phyloP scores from a whole-genome alignment of 2,329 filamentous ascomycete genomes.

The Emergomyces pasteurianus region DNA sequence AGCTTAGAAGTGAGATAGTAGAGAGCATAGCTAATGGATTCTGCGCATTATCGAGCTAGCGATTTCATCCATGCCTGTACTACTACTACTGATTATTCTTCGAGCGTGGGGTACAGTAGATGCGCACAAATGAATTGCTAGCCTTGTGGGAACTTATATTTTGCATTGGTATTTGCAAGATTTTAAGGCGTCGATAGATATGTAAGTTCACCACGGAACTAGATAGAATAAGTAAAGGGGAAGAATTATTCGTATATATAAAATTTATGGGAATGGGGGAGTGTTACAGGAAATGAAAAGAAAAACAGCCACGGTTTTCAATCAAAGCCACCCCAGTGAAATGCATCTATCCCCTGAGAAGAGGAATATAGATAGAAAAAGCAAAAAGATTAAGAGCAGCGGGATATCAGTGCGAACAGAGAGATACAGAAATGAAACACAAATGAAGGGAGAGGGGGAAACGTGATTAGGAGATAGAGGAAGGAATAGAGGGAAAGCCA shows the following conservation, averaged over 20 bases:
- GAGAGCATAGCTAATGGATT: no score
- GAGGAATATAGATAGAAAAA: not conserved
- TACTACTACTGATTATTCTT: not conserved
- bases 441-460: not conserved
- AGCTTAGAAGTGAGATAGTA: no score
- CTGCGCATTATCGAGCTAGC: not conserved
- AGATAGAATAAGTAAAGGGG: not conserved
- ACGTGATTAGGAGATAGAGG: not conserved
- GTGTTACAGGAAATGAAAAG: not conserved
- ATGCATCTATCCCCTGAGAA: slow-evolving; percentile 1
- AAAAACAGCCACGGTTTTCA: not conserved
- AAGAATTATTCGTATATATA: not conserved
- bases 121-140: not conserved
- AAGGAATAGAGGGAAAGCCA: not conserved
- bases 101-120: not conserved
- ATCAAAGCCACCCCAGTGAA: not conserved
- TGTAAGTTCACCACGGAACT: not conserved
- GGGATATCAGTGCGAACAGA: not conserved
- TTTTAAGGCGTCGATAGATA: not conserved
- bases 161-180: no score
- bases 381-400: not conserved
- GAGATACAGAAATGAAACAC: not conserved
- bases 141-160: no score
- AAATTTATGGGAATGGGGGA: not conserved
- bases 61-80: not conserved